Conservation (phyloP, 2,329 filamentous ascomycete species). For the Ophioceras dolichostomum region DNA sequence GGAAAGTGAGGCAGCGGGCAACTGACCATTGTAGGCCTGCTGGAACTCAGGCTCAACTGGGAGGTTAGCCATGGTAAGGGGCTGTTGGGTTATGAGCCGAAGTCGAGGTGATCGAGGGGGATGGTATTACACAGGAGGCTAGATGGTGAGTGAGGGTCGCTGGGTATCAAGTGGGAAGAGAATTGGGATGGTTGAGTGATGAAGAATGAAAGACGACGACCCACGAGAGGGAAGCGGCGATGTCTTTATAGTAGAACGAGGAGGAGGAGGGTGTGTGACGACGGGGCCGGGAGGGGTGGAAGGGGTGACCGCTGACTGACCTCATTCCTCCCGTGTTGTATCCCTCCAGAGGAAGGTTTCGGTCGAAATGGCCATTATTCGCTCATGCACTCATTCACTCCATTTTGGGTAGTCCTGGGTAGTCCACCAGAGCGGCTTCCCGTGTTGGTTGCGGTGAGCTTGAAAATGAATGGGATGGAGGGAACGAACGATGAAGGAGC, state of each 20-base stretch:
- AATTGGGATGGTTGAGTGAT: neutral
- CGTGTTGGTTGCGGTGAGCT: too few relatives aligned
- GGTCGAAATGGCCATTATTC: too few relatives aligned
- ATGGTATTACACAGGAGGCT: neutral
- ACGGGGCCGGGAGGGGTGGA: too few relatives aligned
- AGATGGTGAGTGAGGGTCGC: neutral
- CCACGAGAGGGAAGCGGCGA: neutral
- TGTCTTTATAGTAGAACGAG: constrained; percentile 1
- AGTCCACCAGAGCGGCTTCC: neutral
- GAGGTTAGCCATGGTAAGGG: constrained; percentile 62
- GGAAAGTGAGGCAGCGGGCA: too few relatives aligned
- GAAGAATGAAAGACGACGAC: neutral
- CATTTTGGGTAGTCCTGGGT: neutral
- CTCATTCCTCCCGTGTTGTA: constrained; percentile 1
- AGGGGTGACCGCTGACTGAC: too few relatives aligned
- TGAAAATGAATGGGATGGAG: too few relatives aligned
- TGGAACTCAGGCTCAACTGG: constrained; percentile 91
- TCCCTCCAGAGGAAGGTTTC: neutral
- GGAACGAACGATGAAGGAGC: too few relatives aligned
- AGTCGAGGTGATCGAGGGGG: too few relatives aligned
- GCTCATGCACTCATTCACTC: too few relatives aligned
- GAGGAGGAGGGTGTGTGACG: too few relatives aligned
- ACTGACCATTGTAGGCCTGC: constrained; percentile 89
- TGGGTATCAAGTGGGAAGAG: neutral
- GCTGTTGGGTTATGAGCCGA: too few relatives aligned